Evolutionary conservation across 345 rosid species (phyloP).

Genomic region (Theobroma cacao): DNA sequence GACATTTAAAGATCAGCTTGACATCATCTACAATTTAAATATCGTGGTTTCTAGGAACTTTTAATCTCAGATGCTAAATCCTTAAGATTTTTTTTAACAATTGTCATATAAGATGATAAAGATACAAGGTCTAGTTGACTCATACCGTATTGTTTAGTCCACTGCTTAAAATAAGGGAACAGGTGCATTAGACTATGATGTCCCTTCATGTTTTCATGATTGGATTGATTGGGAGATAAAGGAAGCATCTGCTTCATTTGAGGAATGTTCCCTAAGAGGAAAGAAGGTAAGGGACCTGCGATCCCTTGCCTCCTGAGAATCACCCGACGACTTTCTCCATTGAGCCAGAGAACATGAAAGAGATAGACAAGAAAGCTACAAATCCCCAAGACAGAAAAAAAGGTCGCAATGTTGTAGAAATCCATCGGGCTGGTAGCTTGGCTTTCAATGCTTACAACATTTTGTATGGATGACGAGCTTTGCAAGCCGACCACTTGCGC

Average conservation of each 20-base stretch:
- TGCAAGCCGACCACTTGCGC: too few species aligned
- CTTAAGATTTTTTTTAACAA: too few species aligned
- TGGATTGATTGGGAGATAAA: not conserved
- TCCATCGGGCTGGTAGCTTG: not conserved
- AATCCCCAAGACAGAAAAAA: not conserved
- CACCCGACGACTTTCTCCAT: not conserved
- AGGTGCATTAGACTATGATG: not conserved
- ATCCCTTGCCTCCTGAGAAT: constrained; percentile 11
- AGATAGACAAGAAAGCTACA: not conserved
- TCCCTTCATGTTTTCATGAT: not conserved
- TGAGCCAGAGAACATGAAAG: constrained; percentile 3
- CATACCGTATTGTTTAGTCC: constrained; percentile 6
- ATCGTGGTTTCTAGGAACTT: too few species aligned
- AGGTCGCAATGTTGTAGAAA: not conserved
- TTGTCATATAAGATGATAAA: not conserved
- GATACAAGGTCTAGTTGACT: not conserved
- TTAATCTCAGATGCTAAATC: too few species aligned
- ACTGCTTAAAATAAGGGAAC: constrained; percentile 10
- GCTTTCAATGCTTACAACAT: not conserved
- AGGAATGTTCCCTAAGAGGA: constrained; percentile 1
- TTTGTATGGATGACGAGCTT: not conserved
- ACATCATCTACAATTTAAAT: too few species aligned
- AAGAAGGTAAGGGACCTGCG: constrained; percentile 1
- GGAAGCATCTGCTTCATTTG: constrained; percentile 12
- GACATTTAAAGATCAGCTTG: too few species aligned